These are phyloP conservation scores for Saccharomycopsis babjevae DNA, from an alignment of 805 yeast genomes.

Conservation along the genomic window DNA sequence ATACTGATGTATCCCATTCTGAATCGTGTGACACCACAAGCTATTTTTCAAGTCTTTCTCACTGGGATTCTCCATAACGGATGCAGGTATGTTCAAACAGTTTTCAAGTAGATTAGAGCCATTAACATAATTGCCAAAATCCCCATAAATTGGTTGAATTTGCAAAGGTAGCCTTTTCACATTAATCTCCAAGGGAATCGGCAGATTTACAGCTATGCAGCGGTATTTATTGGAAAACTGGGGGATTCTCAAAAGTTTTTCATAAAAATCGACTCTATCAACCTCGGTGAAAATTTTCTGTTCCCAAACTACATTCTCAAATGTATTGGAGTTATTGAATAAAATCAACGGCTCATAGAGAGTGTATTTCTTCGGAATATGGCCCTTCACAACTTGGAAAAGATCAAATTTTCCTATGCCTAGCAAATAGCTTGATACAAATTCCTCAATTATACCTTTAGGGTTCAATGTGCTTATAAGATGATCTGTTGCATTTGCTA, in stretches of 20 bases:
- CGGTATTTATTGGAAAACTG: slow-evolving; percentile 30
- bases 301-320: slow-evolving; percentile 3
- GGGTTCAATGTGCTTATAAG: neutral
- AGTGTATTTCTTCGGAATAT: slow-evolving; percentile 44
- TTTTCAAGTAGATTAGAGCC: neutral
- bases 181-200: slow-evolving; percentile 34
- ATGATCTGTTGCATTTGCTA: neutral
- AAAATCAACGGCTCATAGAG: slow-evolving; percentile 60
- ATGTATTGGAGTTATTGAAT: slow-evolving; percentile 30
- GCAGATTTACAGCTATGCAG: slow-evolving; percentile 58
- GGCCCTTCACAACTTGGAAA: neutral
- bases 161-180: slow-evolving; percentile 50
- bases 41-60: slow-evolving; percentile 37
- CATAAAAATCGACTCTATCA: slow-evolving; percentile 11
- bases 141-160: slow-evolving; percentile 51
- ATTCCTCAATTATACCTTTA: neutral
- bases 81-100: neutral
- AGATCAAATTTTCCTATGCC: slow-evolving; percentile 14
- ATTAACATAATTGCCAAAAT: slow-evolving; percentile 43
- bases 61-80: slow-evolving; percentile 29
- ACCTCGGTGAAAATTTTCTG: slow-evolving; percentile 16
- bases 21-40: slow-evolving; percentile 63
- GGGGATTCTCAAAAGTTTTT: slow-evolving; percentile 20
- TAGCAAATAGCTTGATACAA: neutral
- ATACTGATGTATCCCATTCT: slow-evolving; percentile 64